Base-by-base conservation (phyloP, 495 filamentous ascomycete genomes). In the Tuber umbilicatum region DNA sequence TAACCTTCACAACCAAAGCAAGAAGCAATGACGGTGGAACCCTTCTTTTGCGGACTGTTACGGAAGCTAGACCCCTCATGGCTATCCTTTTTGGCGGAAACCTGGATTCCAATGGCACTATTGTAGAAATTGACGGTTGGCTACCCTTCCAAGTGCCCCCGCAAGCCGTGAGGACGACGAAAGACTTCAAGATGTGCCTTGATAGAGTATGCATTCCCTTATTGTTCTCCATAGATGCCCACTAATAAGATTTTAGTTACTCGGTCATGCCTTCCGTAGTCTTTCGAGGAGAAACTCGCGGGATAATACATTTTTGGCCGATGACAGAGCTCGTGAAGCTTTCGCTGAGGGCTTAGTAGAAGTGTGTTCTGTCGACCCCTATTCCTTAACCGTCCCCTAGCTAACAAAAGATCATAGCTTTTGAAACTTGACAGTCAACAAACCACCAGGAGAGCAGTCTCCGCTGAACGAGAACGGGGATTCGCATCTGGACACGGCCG, bases 1-100 rank as follows among this genome's bases (percentile, higher is more conserved):
- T 85, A 64, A 79, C 82, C 17, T 87, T 84, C 73, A 83, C 81
- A 23, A 71, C 74, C 10, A 85, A 87, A 75, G 74, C 78, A 21
- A 83, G 80, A 64, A 84, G 83, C 45, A 85, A 81, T 42, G 85
- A 87, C 73, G 86, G 84, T n/a, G 80, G 78, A 23, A 80, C 76
- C 23, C 75, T 86, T 42, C 83, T 83, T 79, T 79, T 87, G 12
- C 84, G 86, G 35, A 84, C 87, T 21, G 85, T 84, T 9, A 86
- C 87, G 5, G 78, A 84, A 64, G 78, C 83, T 41, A 85, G 84
- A 35, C 84, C 86, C 1, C 80, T 89, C 3, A 83, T 82, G 41
- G 84, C 87, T 1, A 78, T 81, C 50, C 81, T 89, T 37, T 88
- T 89, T 70, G 88, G 88, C 41, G 86, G 87, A n/a, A 80, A 76